phyloP scores from a whole-genome alignment of 2,329 filamentous ascomycete species.

The Pyrenochaeta sp. region DNA sequence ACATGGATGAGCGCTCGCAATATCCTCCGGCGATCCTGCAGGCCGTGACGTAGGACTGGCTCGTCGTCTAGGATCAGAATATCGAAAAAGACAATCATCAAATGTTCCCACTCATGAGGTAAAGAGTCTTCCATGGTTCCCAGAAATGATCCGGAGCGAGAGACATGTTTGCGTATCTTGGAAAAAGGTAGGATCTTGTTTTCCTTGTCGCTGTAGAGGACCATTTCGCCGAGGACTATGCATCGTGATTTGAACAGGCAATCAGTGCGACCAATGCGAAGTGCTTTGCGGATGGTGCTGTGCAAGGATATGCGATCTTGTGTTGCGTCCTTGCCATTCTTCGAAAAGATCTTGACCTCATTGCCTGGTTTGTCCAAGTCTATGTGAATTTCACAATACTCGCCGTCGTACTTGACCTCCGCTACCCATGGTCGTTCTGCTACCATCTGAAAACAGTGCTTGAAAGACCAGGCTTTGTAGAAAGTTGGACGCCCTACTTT shows the following conservation, averaged over 20 bases:
- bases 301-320: conserved; percentile 70
- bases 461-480: conserved; percentile 63
- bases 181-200: conserved; percentile 76
- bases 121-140: conserved; percentile 73
- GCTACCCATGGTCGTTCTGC: conserved; percentile 70
- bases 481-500: conserved; percentile 57
- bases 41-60: conserved; percentile 58
- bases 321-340: conserved; percentile 90
- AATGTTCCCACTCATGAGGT: conserved; percentile 61
- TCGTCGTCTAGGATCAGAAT: conserved; percentile 65
- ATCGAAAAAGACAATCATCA: conserved; percentile 69
- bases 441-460: conserved; percentile 74
- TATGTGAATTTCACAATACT: conserved; percentile 87
- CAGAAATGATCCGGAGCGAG: conserved; percentile 73
- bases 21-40: conserved; percentile 67
- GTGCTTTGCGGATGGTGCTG: conserved; percentile 67
- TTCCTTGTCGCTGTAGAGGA: conserved; percentile 76
- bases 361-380: conserved; percentile 64
- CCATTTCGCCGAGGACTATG: conserved; percentile 83
- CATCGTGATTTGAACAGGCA: conserved; percentile 70
- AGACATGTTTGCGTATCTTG: conserved; percentile 81
- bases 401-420: conserved; percentile 85
- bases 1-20: conserved; percentile 64
- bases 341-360: conserved; percentile 84
- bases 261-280: conserved; percentile 65